These are phyloP conservation scores for Populus pruinosa DNA, from an alignment of 345 rosid species.

Conservation along the genomic window DNA sequence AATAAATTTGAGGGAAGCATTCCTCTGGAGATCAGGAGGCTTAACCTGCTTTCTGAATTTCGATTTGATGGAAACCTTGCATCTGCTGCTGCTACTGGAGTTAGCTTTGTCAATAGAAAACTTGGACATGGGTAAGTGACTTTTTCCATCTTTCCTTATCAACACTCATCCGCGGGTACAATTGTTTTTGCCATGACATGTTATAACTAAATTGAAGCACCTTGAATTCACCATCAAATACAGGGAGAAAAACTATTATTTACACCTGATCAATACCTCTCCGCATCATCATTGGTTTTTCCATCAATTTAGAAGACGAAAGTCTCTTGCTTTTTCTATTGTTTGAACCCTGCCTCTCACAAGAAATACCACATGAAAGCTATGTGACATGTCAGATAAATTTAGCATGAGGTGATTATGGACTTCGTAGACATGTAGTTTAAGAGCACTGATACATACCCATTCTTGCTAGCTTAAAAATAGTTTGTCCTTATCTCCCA, in stretches of 20 bases:
- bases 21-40: constrained; percentile 47
- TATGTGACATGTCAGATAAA: neutral
- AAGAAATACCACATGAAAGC: neutral
- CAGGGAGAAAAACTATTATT: neutral
- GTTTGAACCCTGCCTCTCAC: neutral
- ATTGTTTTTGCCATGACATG: neutral
- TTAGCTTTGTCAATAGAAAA: constrained; percentile 50
- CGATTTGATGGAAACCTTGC: constrained; percentile 48
- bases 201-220: neutral
- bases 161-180: neutral
- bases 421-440: neutral
- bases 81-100: constrained; percentile 25
- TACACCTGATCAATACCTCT: neutral
- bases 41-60: constrained; percentile 49
- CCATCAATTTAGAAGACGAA: neutral
- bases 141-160: neutral
- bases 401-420: constrained; percentile 1
- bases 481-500: neutral
- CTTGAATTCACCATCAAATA: neutral
- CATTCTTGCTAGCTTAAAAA: neutral
- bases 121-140: constrained; percentile 57
- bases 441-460: neutral
- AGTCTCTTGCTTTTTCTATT: neutral
- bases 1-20: constrained; percentile 60
- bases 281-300: neutral